Evolutionary conservation across 768 basidiomycete species (phyloP).

Genomic region (Hygrophorus russula): DNA sequence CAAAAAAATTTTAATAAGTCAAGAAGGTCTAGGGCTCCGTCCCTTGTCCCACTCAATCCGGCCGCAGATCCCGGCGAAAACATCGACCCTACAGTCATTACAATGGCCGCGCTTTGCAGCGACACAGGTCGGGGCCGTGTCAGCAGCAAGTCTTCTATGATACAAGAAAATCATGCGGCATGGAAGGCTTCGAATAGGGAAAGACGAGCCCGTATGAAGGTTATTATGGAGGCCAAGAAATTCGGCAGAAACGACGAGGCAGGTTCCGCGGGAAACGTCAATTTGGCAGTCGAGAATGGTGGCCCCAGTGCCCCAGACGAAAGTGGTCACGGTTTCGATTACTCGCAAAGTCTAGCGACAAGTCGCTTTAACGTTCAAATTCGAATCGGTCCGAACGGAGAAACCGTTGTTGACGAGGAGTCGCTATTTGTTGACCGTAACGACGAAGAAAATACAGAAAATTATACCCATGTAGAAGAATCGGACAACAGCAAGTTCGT

Average conservation of each 20-base stretch:
- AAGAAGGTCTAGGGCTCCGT: constrained; percentile 34
- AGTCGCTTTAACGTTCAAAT: constrained; percentile 80
- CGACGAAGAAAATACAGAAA: constrained; percentile 53
- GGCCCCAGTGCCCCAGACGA: constrained; percentile 20
- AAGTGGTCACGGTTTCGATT: constrained; percentile 59
- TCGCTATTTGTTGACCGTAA: constrained; percentile 70
- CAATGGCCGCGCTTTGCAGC: constrained; percentile 70
- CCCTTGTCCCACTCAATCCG: constrained; percentile 45
- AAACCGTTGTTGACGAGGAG: constrained; percentile 79
- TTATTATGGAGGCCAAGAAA: constrained; percentile 61
- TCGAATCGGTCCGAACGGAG: constrained; percentile 77
- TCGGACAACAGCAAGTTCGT: constrained; percentile 79
- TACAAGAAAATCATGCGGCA: constrained; percentile 55
- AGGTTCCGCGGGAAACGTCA: constrained; percentile 11
- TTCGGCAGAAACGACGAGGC: constrained; percentile 51
- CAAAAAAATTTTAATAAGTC: neutral
- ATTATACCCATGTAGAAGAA: constrained; percentile 72
- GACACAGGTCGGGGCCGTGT: constrained; percentile 74
- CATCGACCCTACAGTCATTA: constrained; percentile 72
- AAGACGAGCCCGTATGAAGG: constrained; percentile 51
- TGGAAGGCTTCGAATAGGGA: constrained; percentile 66
- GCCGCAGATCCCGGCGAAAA: constrained; percentile 62
- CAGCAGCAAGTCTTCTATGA: constrained; percentile 65
- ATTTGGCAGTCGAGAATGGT: constrained; percentile 8
- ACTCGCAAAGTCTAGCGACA: constrained; percentile 48